Conservation (phyloP, 108 stramenopile genomes). For the Nannochloropsis gaditana region DNA sequence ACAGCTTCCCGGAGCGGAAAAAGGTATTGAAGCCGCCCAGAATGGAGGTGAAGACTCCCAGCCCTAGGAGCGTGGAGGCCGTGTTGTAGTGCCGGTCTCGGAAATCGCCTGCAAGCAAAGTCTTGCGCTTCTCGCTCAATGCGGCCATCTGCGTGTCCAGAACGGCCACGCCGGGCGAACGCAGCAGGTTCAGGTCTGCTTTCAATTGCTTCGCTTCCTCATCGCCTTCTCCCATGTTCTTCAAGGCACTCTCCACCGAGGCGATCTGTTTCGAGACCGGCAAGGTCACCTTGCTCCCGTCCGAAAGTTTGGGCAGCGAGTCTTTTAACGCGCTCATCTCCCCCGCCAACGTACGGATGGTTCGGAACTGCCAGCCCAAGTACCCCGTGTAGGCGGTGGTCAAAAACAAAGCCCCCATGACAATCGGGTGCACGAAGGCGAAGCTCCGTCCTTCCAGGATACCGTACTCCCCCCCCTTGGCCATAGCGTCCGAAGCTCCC, state of each 20-base stretch:
- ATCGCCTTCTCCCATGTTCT: slow-evolving; percentile 30
- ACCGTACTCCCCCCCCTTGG: slow-evolving; percentile 48
- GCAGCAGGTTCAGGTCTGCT: slow-evolving; percentile 36
- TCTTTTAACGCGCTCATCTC: slow-evolving; percentile 64
- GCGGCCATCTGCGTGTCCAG: slow-evolving; percentile 62
- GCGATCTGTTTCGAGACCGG: slow-evolving; percentile 54
- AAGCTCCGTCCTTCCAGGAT: slow-evolving; percentile 33
- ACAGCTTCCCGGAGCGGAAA: slow-evolving; percentile 89
- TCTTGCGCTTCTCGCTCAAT: slow-evolving; percentile 71
- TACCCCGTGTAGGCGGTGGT: slow-evolving; percentile 70
- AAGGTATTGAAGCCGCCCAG: slow-evolving; percentile 94
- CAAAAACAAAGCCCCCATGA: slow-evolving; percentile 66
- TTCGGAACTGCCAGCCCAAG: slow-evolving; percentile 82
- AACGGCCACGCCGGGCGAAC: slow-evolving; percentile 23
- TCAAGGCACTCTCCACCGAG: slow-evolving; percentile 47
- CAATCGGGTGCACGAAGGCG: slow-evolving; percentile 75
- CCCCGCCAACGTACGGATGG: slow-evolving; percentile 69
- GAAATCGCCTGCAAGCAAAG: slow-evolving; percentile 54
- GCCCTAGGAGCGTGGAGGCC: slow-evolving; percentile 71
- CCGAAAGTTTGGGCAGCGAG: slow-evolving; percentile 52
- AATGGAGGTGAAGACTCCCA: slow-evolving; percentile 85
- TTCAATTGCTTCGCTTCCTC: slow-evolving; percentile 38
- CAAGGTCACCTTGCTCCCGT: slow-evolving; percentile 33
- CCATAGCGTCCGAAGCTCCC: slow-evolving; percentile 35
- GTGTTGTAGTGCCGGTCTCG: slow-evolving; percentile 82